Conservation (phyloP, 2,329 filamentous ascomycete genomes). For the Rhynchosporium agropyri region DNA sequence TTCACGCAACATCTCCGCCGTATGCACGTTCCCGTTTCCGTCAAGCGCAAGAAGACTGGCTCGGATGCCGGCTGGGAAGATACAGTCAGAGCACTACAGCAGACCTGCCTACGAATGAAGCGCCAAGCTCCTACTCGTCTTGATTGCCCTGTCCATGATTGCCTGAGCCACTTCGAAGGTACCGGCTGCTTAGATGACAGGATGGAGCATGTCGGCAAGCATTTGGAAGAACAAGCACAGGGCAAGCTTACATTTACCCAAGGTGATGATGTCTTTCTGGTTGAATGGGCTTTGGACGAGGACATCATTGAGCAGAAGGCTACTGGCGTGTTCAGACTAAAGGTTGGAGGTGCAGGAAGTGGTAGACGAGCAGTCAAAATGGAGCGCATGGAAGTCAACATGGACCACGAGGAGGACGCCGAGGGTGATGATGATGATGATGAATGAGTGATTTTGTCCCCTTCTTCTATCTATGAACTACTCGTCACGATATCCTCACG, state of each 20-base stretch:
- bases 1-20: slow-evolving; percentile 86
- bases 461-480: background rate
- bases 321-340: background rate
- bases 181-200: slow-evolving; percentile 72
- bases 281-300: slow-evolving; percentile 18
- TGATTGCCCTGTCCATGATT: slow-evolving; percentile 64
- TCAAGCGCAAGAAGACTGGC: slow-evolving; percentile 42
- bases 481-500: background rate
- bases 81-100: slow-evolving; percentile 58
- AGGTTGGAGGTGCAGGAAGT: background rate
- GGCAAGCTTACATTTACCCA: slow-evolving; percentile 1
- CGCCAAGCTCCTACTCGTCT: slow-evolving; percentile 64
- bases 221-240: slow-evolving; percentile 60
- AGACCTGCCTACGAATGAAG: slow-evolving; percentile 60
- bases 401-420: slow-evolving; percentile 23
- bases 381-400: background rate
- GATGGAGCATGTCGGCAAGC: slow-evolving; percentile 85
- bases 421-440: slow-evolving; percentile 23
- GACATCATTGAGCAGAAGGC: slow-evolving; percentile 14
- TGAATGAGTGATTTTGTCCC: background rate
- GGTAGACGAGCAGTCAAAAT: background rate
- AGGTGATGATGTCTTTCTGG: slow-evolving; percentile 5
- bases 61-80: slow-evolving; percentile 50
- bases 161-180: slow-evolving; percentile 62
- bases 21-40: slow-evolving; percentile 68